Percentiles rank a stretch among this genome's conserved stretches.
Evolutionary conservation across 2,329 filamentous ascomycete species (phyloP).

Genomic region (Clathrospora elynae): DNA sequence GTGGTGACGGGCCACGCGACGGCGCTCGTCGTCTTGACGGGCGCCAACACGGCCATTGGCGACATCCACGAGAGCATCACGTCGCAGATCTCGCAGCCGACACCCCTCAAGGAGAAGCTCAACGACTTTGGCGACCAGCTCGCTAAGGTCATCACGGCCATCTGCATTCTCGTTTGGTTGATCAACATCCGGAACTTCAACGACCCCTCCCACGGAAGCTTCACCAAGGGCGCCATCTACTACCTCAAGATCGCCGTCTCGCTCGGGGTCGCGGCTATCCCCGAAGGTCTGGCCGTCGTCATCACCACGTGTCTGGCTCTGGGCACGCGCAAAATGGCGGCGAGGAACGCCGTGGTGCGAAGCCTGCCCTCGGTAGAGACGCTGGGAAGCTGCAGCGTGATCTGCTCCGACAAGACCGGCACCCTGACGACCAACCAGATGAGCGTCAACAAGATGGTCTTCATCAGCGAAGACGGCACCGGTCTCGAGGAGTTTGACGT

Average conservation of each 20-base stretch:
- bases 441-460: conserved; percentile 93
- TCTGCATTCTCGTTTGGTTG: conserved; percentile 94
- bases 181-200: conserved; percentile 99
- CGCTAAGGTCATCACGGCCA: conserved; percentile 97
- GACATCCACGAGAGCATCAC: conserved; percentile 99
- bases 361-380: conserved; percentile 97
- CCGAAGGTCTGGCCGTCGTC: conserved; percentile 94
- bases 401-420: conserved; percentile 99
- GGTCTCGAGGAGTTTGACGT: conserved; percentile 85
- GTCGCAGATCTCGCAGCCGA: conserved; percentile 95
- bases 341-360: conserved; percentile 95
- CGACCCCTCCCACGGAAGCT: conserved; percentile 89
- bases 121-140: conserved; percentile 96
- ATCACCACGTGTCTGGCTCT: conserved; percentile 98
- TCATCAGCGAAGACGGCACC: conserved; percentile 73
- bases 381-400: conserved; percentile 97
- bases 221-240: conserved; percentile 97
- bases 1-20: conserved; percentile 93
- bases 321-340: conserved; percentile 97
- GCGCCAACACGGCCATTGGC: conserved; percentile 89
- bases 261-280: conserved; percentile 95
- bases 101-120: conserved; percentile 96
- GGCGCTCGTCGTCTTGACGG: conserved; percentile 88
- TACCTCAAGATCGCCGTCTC: conserved; percentile 99
- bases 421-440: conserved; percentile 99